Base-by-base conservation (phyloP, 2,329 filamentous ascomycete species). In the Davidsoniella neocaledoniae region DNA sequence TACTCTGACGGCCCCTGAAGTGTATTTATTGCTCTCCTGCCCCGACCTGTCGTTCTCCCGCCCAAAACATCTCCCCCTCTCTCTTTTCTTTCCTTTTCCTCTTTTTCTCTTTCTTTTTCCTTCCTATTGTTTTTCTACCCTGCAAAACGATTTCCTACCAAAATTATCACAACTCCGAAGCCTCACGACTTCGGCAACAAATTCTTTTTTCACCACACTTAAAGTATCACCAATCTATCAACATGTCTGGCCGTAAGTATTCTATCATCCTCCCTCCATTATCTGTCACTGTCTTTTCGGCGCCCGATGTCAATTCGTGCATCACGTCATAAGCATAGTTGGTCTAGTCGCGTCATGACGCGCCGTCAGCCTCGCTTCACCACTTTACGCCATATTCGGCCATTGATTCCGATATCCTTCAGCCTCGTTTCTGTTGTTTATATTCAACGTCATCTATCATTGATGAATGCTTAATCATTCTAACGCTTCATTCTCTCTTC, bases 171-270 rank as follows among this genome's bases (percentile, higher is more conserved):
- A 26, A 16, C 42, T 10, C 19, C 36, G 39, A 17, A 46, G 19
- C 16, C 25, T 45, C 36, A 37, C 17, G 2, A 9, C 14, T 43
- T 48, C 17, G 17, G 26, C 25, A 10, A 43, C 29, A 17, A 14
- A 6, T 36, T 36, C 36, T 43, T 40, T 29, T 29, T 23, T 45
- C 17, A 26, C 41, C 29, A 21, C 29, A 19, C 25, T 21, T 48
- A 36, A 43, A 43, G 33, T 44, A 38, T 48, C 26, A 36, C 37
- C 23, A 33, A 38, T 33, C 14, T 29, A 46, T 49, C 43, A 55
- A 29, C 21, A 55, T 55, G 54, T 54, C 53, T 51, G 54, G 54
- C 48, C 54, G 54, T 55, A 50, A 55, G 54, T 54, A 12, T 25
- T 44, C 9, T 10, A 36, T n/a, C 8, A 25, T 8, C 43, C n/a